phyloP scores from a whole-genome alignment of 164 flowering plant species.

The grape (Vitis vinifera) region ASM3070453v1 NC_081821.1:3743001-3743500 shows the following conservation, averaged over 20 bases:
- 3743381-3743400: not conserved
- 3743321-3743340: constrained; percentile 92
- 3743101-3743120: not conserved
- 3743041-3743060: constrained; percentile 35
- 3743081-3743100: constrained; percentile 39
- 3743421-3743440: constrained; percentile 46
- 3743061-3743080: constrained; percentile 34
- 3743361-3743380: not conserved
- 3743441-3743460: constrained; percentile 99
- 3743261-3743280: constrained; percentile 93
- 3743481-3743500: constrained; percentile 48
- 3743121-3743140: no score
- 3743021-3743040: constrained; percentile 57
- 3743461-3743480: constrained; percentile 51
- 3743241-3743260: constrained; percentile 96
- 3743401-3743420: constrained; percentile 1
- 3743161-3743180: constrained; percentile 38
- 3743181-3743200: constrained; percentile 63
- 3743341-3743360: constrained; percentile 65
- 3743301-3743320: constrained; percentile 94
- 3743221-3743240: constrained; percentile 99
- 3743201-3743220: constrained; percentile 76
- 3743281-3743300: constrained; percentile 85
- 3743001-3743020: constrained; percentile 98
- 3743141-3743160: not conserved